Conservation (phyloP, 2,329 filamentous ascomycete genomes). For the Penicillium sp. region DNA sequence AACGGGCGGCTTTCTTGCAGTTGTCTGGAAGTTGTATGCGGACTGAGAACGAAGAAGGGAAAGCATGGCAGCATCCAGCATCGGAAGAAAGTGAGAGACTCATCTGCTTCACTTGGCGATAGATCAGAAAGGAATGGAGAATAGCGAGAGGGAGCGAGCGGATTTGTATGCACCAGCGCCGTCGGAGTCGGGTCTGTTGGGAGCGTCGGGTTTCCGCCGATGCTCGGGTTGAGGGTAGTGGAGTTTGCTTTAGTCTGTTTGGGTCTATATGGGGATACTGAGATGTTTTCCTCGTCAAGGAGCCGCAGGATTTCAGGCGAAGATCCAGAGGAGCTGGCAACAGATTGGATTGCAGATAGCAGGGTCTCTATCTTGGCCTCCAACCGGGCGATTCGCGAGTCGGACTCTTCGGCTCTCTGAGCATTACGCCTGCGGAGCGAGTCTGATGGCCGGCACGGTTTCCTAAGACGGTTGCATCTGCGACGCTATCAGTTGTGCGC, state of each 20-base stretch:
- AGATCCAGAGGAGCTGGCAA: conserved; percentile 13
- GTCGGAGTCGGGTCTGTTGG: not conserved
- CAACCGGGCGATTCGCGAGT: conserved; percentile 31
- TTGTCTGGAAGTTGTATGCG: conserved; percentile 25
- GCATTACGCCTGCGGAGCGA: conserved; percentile 29
- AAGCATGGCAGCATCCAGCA: conserved; percentile 33
- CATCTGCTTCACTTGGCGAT: conserved; percentile 17
- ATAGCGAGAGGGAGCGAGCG: not conserved
- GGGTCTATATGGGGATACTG: not conserved
- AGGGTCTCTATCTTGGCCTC: conserved; percentile 33
- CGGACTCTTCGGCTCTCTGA: conserved; percentile 23
- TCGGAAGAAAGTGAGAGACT: conserved; percentile 26
- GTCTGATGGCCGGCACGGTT: conserved; percentile 32
- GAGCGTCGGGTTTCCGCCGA: not conserved
- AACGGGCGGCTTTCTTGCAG: conserved; percentile 31
- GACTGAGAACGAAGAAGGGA: conserved; percentile 30
- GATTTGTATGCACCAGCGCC: not conserved
- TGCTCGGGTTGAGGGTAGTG: not conserved
- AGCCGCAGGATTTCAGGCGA: not conserved
- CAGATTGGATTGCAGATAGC: conserved; percentile 28
- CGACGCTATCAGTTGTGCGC: not conserved
- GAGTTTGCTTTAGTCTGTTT: not conserved
- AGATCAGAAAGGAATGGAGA: conserved; percentile 1
- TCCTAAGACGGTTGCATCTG: conserved; percentile 35
- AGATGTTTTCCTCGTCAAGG: conserved; percentile 7